Base-by-base conservation (phyloP, 371 early-diverging fungal genomes). In the Mucor irregularis region DNA sequence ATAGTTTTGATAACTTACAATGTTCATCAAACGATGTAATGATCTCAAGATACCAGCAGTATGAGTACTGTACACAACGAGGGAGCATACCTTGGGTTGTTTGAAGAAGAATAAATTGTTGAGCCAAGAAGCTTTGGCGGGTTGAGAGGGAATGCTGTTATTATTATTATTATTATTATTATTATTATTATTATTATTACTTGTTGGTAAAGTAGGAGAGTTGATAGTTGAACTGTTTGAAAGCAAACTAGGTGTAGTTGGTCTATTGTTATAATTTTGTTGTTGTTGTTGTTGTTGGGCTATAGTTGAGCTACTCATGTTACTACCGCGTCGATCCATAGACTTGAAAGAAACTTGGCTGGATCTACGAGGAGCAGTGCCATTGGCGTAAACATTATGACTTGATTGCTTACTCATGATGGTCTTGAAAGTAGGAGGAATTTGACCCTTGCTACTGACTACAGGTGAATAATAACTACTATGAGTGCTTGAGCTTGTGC, bases 91-190 rank as follows among this genome's bases (percentile, higher is more conserved):
- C 30, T 78, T 78, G 14, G 78, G 78, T 19, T 78, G 74, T 49
- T 78, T 78, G 33, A 78, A 74, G 49, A 73, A 64, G 62, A 78
- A 78, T 16, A 78, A 64, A 14, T 74, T 63, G 13, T 64, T 62
- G 0, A 78, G 58, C 78, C 78, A 78, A 3, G 71, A 71, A 0
- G 71, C 33, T 30, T 56, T 56, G 6, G 50, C 31, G 30, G 49
- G 61, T 22, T 24, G 66, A 19, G 28, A 53, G 39, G 42, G 66
- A 44, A 53, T 40, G 25, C 26, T 46, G 17, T 22, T 44, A 9
- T 54, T 43, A 4, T 33, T n/a, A 6, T 24, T 35, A n/a, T n/a
- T n/a, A n/a, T n/a, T n/a, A n/a, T n/a, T n/a, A n/a, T n/a, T n/a
- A n/a, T n/a, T n/a, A n/a, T n/a, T n/a, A n/a, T n/a, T n/a, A n/a